Evolutionary conservation across 495 filamentous ascomycete species (phyloP).

Genomic region (Ascodesmis nigricans): DNA sequence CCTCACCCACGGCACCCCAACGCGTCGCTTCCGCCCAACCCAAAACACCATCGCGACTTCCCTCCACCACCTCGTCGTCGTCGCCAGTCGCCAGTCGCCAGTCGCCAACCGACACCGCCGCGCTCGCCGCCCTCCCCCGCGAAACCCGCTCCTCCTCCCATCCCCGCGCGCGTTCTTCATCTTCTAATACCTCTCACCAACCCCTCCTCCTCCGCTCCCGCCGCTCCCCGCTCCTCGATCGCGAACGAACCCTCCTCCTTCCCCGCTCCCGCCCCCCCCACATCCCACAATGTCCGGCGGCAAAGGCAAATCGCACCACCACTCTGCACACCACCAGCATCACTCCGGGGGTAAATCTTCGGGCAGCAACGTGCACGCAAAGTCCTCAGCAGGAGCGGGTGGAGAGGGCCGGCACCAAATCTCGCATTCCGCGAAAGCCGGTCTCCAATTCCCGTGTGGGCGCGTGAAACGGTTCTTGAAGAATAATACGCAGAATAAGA

Average conservation of each 20-base stretch:
- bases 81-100: slow-evolving; percentile 11
- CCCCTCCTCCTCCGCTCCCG: slow-evolving; percentile 14
- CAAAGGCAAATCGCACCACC: slow-evolving; percentile 85
- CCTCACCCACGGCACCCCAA: slow-evolving; percentile 11
- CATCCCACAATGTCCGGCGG: slow-evolving; percentile 59
- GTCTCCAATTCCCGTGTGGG: slow-evolving; percentile 95
- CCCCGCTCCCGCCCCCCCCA: too few species aligned
- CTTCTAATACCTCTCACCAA: too few species aligned
- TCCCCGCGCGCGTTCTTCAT: too few species aligned
- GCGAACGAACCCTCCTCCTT: slow-evolving; percentile 4
- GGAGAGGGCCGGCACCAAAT: slow-evolving; percentile 74
- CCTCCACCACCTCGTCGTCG: slow-evolving; percentile 12
- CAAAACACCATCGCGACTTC: slow-evolving; percentile 11
- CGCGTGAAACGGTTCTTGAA: slow-evolving; percentile 99
- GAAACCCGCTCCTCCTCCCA: slow-evolving; percentile 12
- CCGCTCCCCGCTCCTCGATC: slow-evolving; percentile 7
- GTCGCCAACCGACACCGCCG: slow-evolving; percentile 10
- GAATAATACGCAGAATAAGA: slow-evolving; percentile 98
- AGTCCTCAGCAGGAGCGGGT: too few species aligned
- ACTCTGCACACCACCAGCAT: slow-evolving; percentile 75
- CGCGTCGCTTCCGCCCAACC: too few species aligned
- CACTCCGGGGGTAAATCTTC: too few species aligned
- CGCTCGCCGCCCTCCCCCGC: too few species aligned
- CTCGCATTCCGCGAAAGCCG: slow-evolving; percentile 94
- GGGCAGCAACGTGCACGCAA: too few species aligned